Evolutionary conservation across 345 rosid species (phyloP).

Genomic region (Pistacia vera): DNA sequence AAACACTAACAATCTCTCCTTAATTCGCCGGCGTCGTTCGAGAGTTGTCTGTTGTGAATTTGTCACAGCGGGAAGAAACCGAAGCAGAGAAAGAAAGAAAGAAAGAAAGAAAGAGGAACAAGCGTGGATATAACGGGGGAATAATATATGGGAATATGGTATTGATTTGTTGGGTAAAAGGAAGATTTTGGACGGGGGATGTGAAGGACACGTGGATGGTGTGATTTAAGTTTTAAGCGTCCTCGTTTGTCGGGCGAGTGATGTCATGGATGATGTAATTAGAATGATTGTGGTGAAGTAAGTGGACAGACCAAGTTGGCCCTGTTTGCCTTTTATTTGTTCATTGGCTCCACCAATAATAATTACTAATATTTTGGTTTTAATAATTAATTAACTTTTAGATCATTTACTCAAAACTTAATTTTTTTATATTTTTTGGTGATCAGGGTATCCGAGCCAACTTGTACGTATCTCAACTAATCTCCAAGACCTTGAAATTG

Average conservation of each 20-base stretch:
- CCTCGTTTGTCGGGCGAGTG: conserved; percentile 54
- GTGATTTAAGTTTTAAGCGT: conserved; percentile 31
- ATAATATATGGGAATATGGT: conserved; percentile 36
- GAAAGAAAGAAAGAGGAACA: neutral
- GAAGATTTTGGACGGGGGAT: conserved; percentile 32
- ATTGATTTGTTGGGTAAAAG: neutral
- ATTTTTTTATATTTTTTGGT: neutral
- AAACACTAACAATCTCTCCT: neutral
- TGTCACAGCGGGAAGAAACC: neutral
- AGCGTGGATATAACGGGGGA: conserved; percentile 14
- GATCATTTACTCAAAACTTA: no score
- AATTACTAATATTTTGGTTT: neutral
- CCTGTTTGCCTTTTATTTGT: conserved; percentile 20
- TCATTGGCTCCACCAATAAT: neutral
- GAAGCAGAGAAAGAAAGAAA: neutral
- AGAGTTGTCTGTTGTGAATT: neutral
- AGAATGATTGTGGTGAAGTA: conserved; percentile 45
- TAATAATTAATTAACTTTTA: no score
- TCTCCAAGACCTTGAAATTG: no score
- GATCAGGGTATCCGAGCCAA: no score
- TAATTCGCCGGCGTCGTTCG: conserved; percentile 8
- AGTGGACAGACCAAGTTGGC: conserved; percentile 48
- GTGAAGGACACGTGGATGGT: conserved; percentile 54
- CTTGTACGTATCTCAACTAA: no score
- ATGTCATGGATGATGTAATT: conserved; percentile 57